These are phyloP conservation scores for Microbotryomycetes sp. DNA, from an alignment of 1,284 basidiomycete genomes.

Conservation along the genomic window DNA sequence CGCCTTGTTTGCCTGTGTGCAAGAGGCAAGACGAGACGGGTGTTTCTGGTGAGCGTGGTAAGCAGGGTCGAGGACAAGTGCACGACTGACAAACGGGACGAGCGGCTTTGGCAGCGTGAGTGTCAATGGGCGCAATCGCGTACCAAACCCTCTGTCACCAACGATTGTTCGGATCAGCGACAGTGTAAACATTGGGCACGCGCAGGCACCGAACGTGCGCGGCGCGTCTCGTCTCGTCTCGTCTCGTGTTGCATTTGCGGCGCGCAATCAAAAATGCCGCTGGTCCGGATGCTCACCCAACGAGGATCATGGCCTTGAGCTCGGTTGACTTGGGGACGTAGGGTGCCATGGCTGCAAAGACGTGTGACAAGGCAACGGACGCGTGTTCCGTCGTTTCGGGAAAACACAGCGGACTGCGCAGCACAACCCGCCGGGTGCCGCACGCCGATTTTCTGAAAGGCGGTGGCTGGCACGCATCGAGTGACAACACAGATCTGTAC, in stretches of 20 bases:
- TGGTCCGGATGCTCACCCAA: neutral
- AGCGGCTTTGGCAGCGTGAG: conserved; percentile 48
- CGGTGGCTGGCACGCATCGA: too few relatives aligned
- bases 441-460: too few relatives aligned
- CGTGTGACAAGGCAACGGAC: neutral
- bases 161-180: neutral
- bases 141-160: conserved; percentile 42
- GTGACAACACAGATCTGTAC: too few relatives aligned
- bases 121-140: conserved; percentile 47
- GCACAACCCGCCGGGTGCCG: too few relatives aligned
- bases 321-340: neutral
- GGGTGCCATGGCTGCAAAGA: neutral
- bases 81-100: conserved; percentile 46
- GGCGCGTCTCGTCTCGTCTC: neutral
- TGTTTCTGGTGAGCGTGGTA: neutral
- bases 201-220: neutral
- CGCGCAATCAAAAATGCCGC: neutral
- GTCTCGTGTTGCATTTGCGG: neutral
- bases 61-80: neutral
- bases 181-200: neutral
- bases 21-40: neutral
- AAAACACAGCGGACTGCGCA: too few relatives aligned
- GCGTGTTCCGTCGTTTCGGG: too few relatives aligned
- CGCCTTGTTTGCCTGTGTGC: neutral
- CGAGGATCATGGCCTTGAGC: conserved; percentile 3